phyloP scores from a whole-genome alignment of 2,329 filamentous ascomycete genomes.

The Lithohypha guttulata region DNA sequence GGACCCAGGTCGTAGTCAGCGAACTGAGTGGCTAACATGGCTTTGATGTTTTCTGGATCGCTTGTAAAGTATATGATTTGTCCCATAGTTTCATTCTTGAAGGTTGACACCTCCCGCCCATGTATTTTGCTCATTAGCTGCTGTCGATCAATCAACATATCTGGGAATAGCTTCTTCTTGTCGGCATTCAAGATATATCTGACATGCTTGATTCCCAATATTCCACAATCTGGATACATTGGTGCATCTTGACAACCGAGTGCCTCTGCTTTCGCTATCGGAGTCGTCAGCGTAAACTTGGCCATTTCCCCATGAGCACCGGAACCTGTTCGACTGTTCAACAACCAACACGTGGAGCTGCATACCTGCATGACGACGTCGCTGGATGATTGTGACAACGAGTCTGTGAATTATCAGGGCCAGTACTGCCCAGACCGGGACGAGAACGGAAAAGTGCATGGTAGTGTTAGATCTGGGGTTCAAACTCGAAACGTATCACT shows the following conservation, averaged over 20 bases:
- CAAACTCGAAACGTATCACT: too few species aligned
- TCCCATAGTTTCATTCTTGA: slow-evolving; percentile 14
- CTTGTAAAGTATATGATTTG: slow-evolving; percentile 20
- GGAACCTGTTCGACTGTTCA: too few species aligned
- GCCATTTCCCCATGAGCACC: too few species aligned
- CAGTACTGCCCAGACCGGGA: too few species aligned
- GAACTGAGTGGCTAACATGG: slow-evolving; percentile 73
- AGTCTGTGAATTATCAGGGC: too few species aligned
- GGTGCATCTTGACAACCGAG: slow-evolving; percentile 11
- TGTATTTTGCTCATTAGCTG: slow-evolving; percentile 12
- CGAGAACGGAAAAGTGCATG: too few species aligned
- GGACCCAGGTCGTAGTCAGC: slow-evolving; percentile 69
- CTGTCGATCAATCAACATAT: slow-evolving; percentile 12
- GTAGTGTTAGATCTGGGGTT: too few species aligned
- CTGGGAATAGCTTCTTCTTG: slow-evolving; percentile 12
- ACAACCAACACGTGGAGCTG: too few species aligned
- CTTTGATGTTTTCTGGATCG: slow-evolving; percentile 59
- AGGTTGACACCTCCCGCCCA: slow-evolving; percentile 11
- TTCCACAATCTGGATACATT: slow-evolving; percentile 12
- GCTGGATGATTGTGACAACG: too few species aligned
- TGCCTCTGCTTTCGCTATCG: slow-evolving; percentile 11
- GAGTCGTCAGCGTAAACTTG: too few species aligned
- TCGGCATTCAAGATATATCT: slow-evolving; percentile 12
- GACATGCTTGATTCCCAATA: slow-evolving; percentile 13
- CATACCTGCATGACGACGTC: too few species aligned